Evolutionary conservation across 768 basidiomycete species (phyloP), one percentile per base, ranked within the genome.

Genomic region (Pulveroboletus ravenelii): DNA sequence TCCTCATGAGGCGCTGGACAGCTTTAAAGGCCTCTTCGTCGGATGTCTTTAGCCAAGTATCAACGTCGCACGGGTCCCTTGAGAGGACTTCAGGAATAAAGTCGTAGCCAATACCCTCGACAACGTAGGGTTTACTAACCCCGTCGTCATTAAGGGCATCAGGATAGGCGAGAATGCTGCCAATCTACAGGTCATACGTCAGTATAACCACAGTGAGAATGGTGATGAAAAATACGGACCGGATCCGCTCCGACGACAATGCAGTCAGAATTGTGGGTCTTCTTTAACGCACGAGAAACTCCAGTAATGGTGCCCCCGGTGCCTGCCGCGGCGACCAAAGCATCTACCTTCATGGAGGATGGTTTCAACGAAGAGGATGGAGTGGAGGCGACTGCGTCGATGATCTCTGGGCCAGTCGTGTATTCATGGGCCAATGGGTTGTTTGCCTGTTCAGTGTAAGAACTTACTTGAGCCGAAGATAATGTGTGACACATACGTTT

Each of bases 71-170:
- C 6, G 70, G 66, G 15, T 77, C 72, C 42, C 86, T 87, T 34
- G 85, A 82, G 36, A 97, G 77, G 2, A 94, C 94, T 38, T 89
- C 80, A 1, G 95, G 94, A 40, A 95, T 64, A 63, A 95, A 95
- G 67, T 95, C 92, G 59, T 93, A 93, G 25, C 96, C 96, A 47
- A 97, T 98, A n/a, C 96, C 96, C 66, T 99, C 96, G 18, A 97
- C 83, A 45, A 83, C 65, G 61, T 97, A 98, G 46, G 72, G 69
- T 18, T 55, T 36, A 10, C 78, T 84, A 37, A 66, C 68, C 45
- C 51, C 50, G 18, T 66, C 70, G 2, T 62, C 64, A 61, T 93
- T 93, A 42, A 93, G 72, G 15, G 62, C 54, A 36, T 82, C 78
- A 0, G 92, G 89, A 29, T 74, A 52, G 0, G 93, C 93, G 29